Base-by-base conservation (phyloP, 257 asterid species). In the Thymus quinquecostatus region DNA sequence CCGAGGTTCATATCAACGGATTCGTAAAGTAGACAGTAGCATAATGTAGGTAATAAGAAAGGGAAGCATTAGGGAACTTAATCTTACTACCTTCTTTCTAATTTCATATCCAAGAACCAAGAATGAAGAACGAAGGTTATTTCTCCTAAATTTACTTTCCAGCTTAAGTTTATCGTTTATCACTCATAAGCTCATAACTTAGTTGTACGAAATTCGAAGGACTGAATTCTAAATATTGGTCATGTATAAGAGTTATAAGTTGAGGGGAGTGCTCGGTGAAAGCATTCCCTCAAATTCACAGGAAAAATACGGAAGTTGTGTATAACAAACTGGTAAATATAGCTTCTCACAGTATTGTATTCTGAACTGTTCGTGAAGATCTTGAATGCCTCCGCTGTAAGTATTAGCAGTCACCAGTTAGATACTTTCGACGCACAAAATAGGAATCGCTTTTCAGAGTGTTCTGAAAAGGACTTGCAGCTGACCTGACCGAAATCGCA, bases 401-500 rank as follows among this genome's bases (percentile, higher is more conserved):
- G 75, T 5, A 60, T 54, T n/a, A 73, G 66, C 47, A 66, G 64
- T 80, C 54, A 78, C 71, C 50, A 66, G 64, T 80, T 58, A 80
- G 73, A 43, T 51, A 28, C 70, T 48, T 8, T 49, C 47, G 8
- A n/a, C n/a, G 68, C 59, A 34, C 9, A 33, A 48, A 51, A 51
- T 67, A 13, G 41, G 40, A 72, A 27, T 30, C 36, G 45, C 72
- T 45, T 29, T 66, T 34, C 41, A 43, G 65, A 29, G 51, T 2
- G 11, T 62, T 57, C 56, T 30, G 67, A 64, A 58, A 60, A 67
- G 66, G 51, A 73, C 66, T 50, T 32, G 77, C 65, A 75, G 54
- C 92, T 83, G 76, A 91, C 95, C 73, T 82, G 96, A 91, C 34
- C 89, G 87, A 80, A 88, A 86, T 64, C 92, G 82, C 77, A 89